These are phyloP conservation scores for Aspergillus incahuasiensis DNA, from an alignment of 495 filamentous ascomycete genomes.

Conservation along the genomic window DNA sequence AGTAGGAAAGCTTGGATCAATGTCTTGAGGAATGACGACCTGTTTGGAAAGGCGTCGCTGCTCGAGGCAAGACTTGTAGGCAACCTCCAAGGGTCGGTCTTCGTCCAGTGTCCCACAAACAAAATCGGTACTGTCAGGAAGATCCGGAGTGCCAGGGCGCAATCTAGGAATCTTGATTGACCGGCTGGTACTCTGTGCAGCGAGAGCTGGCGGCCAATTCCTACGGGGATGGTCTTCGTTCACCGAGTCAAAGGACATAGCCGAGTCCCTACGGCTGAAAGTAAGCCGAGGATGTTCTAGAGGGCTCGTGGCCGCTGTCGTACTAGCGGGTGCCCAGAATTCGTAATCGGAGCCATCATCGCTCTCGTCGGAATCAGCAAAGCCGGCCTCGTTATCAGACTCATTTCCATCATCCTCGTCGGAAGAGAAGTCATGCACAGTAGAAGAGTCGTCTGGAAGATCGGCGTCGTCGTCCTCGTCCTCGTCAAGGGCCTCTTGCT, in stretches of 20 bases:
- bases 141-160: conserved; percentile 69
- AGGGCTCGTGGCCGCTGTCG: conserved; percentile 51
- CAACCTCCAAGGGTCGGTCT: conserved; percentile 87
- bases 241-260: conserved; percentile 62
- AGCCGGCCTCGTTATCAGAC: conserved; percentile 93
- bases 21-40: conserved; percentile 80
- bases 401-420: conserved; percentile 67
- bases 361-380: conserved; percentile 83
- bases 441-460: conserved; percentile 55
- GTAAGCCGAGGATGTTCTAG: conserved; percentile 46
- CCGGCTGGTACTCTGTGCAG: conserved; percentile 25
- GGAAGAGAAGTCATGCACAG: conserved; percentile 57
- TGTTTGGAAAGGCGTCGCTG: conserved; percentile 76
- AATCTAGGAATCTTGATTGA: conserved; percentile 50
- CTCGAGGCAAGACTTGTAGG: conserved; percentile 81
- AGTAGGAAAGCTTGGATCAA: conserved; percentile 93
- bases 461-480: conserved; percentile 56
- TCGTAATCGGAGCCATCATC: conserved; percentile 68
- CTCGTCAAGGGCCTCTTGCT: conserved; percentile 75
- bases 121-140: conserved; percentile 96
- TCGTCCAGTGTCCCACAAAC: conserved; percentile 96
- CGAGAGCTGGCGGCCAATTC: conserved; percentile 29
- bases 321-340: conserved; percentile 69
- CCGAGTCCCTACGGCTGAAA: conserved; percentile 49
- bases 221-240: conserved; percentile 38